Base-by-base conservation (phyloP, 768 basidiomycete species). In the Lactarius trivialis region DNA sequence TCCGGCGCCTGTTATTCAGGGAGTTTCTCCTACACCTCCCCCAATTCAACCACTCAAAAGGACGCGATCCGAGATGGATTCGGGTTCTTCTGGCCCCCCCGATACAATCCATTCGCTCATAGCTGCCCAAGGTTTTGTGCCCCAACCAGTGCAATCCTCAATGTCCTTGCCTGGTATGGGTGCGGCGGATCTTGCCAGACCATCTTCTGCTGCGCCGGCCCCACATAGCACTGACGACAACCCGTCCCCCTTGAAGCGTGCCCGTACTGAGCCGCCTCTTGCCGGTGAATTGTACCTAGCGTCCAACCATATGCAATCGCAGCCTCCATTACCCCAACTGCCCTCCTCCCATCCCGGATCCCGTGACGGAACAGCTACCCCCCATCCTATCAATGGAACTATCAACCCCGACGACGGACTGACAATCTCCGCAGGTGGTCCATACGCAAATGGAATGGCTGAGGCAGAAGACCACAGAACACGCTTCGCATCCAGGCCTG, bases 231-330 rank as follows among this genome's bases (percentile, higher is more conserved):
- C 80, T 50, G 85, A 84, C 37, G 84, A 84, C 32, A 82, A 81
- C 4, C 85, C 86, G 4, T 85, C 88, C 2, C 86, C 87, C 7
- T 74, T 79, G n/a, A 91, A 91, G 72, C 86, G 89, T 41, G 73
- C 78, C 28, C 86, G 90, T 30, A 85, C 78, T 51, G 87, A 89
- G 26, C 74, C 74, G 4, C 66, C 65, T 32, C 65, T 56, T 49
- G 43, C 56, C 30, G 61, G 61, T 17, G 65, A 67, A 26, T 12
- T 30, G 15, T 67, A 45, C 5, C 30, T 43, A 12, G 50, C 58
- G 9, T 28, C 51, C 28, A 52, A 50, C 41, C 56, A 60, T 28
- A 30, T 34, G 34, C 52, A 53, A 56, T 28, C 26, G 49, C 65
- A 33, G 63, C 71, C 65, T 77, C 70, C 68, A 72, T 72, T 19